phyloP scores from a whole-genome alignment of 306 rosid species.

The Cicer yamashitae region DNA sequence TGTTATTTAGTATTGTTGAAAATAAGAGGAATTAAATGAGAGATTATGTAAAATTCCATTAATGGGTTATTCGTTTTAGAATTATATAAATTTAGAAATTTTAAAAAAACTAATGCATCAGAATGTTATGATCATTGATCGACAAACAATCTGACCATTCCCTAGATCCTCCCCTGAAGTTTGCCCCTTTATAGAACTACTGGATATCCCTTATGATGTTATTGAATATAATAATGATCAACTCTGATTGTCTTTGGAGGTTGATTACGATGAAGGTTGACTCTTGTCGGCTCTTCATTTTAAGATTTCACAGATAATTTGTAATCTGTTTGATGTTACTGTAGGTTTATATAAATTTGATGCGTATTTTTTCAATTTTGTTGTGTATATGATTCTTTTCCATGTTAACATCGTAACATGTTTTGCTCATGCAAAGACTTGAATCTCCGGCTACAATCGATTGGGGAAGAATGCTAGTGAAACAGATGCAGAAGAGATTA shows the following conservation, averaged over 20 bases:
- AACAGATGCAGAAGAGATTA: constrained; percentile 78
- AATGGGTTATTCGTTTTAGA: background rate
- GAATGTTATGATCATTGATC: background rate
- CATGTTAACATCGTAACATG: constrained; percentile 35
- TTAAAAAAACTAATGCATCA: background rate
- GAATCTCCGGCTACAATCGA: constrained; percentile 67
- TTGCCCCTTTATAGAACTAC: background rate
- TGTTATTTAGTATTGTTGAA: background rate
- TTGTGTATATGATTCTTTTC: constrained; percentile 16
- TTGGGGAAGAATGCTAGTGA: constrained; percentile 78
- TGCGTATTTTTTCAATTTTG: constrained; percentile 3
- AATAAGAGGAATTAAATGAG: background rate
- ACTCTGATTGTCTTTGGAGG: background rate
- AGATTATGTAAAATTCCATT: constrained; percentile 18
- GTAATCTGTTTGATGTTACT: constrained; percentile 9
- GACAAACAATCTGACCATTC: background rate
- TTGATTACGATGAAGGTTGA: background rate
- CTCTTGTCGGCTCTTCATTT: background rate
- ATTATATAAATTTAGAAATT: background rate
- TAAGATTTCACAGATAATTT: background rate
- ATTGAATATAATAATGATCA: background rate
- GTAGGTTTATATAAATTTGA: background rate
- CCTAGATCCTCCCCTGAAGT: background rate
- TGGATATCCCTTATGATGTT: background rate
- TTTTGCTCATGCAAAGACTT: constrained; percentile 56